Evolutionary conservation across 1,139 yeast genomes (phyloP), one percentile per base, ranked within the genome.

Genomic region (Saccharomyces hybrid): DNA sequence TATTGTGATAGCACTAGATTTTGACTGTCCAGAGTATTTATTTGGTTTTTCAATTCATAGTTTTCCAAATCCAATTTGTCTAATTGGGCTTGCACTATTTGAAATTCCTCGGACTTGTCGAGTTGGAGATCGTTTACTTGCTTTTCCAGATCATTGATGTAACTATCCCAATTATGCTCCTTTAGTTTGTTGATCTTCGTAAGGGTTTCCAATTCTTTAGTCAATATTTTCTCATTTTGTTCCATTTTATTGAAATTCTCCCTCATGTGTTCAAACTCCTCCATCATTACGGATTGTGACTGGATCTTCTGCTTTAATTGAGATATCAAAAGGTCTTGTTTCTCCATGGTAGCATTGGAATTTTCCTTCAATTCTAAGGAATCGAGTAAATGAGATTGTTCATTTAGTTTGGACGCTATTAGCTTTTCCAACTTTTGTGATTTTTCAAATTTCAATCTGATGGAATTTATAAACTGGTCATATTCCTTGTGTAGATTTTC

Each of bases 101-200:
- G 71, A 54, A 52, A 71, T 73, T 47, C 77, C 55, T 3, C 71
- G 61, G 2, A 66, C 66, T 55, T 77, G 75, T 50, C 78, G 81
- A 27, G 71, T 71, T 27, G 68, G 64, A 16, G 75, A 57, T 14
- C 76, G 61, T 54, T 80, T 80, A 26, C 3, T 38, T 38, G 44
- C 24, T 38, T 38, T 19, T 38, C 44, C 5, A 38, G 11, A 12
- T 50, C 48, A 29, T 50, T 51, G 19, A 29, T 29, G 38, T 32
- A 19, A 5, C 16, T 47, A 7, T 42, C 48, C 26, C 32, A 29
- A 9, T 32, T 47, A 8, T 34, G n/a, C 14, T 34, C 38, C 32
- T 32, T 31, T 14, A 28, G 11, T 16, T 51, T 38, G 9, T 46
- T 24, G n/a, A 32, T 51, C 2, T 46, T 32, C 3, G 53, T 47